A percentile compares a stretch with the other conserved stretches of the same genome.
phyloP scores from a whole-genome alignment of 2,329 filamentous ascomycete species.

The Scedosporium apiospermum region DNA sequence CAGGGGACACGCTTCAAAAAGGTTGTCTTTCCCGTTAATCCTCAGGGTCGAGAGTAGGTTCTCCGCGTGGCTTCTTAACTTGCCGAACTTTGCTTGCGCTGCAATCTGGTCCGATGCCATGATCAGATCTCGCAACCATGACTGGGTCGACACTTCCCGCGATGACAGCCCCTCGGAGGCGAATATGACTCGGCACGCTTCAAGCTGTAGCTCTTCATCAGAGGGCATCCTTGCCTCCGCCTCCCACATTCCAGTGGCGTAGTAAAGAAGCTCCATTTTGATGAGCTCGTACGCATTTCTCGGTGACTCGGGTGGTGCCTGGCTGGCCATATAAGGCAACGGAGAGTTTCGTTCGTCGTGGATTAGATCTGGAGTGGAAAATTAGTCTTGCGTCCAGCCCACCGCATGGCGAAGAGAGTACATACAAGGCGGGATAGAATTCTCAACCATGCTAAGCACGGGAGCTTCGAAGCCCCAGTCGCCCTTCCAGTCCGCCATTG shows the following conservation, averaged over 20 bases:
- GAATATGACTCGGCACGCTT: slow-evolving; percentile 49
- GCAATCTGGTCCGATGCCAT: slow-evolving; percentile 35
- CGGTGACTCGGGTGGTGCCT: slow-evolving; percentile 33
- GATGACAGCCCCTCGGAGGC: slow-evolving; percentile 39
- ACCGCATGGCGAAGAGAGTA: slow-evolving; percentile 25
- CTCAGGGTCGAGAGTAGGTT: slow-evolving; percentile 37
- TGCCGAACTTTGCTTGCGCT: slow-evolving; percentile 36
- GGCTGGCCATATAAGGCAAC: slow-evolving; percentile 40
- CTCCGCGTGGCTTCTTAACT: slow-evolving; percentile 34
- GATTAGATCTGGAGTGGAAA: slow-evolving; percentile 43
- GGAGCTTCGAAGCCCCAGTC: slow-evolving; percentile 58
- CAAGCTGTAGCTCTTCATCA: slow-evolving; percentile 46
- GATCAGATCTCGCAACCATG: slow-evolving; percentile 52
- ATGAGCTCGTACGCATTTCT: slow-evolving; percentile 51
- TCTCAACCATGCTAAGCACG: slow-evolving; percentile 54
- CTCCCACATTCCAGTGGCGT: slow-evolving; percentile 25
- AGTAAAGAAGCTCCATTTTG: slow-evolving; percentile 47
- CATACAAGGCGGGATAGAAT: slow-evolving; percentile 57
- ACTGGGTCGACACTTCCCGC: slow-evolving; percentile 26
- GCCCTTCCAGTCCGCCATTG: slow-evolving; percentile 62
- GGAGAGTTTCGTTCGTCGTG: slow-evolving; percentile 51
- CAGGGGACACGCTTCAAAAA: slow-evolving; percentile 48
- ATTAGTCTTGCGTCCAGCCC: slow-evolving; percentile 25
- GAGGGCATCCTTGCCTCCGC: slow-evolving; percentile 26
- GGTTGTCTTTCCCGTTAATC: slow-evolving; percentile 48